Base-by-base conservation (phyloP, 2,329 filamentous ascomycete species). In the Epichloe elymi region DNA sequence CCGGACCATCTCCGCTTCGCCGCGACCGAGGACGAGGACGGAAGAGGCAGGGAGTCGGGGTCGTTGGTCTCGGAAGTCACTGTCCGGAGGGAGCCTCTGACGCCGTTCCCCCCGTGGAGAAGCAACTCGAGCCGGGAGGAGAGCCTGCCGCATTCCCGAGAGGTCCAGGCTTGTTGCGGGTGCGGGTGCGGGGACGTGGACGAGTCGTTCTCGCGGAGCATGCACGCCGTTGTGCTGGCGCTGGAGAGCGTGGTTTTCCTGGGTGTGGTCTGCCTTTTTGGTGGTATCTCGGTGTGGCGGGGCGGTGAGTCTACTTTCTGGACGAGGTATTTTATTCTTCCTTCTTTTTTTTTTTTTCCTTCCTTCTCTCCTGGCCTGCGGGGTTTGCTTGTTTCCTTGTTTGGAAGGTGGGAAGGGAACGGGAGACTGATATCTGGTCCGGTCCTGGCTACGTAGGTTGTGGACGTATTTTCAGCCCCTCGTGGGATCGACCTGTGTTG, bases 91-190 rank as follows among this genome's bases (percentile, higher is more conserved):
- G 57, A 58, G 3, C 62, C 61, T 0, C 50, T 63, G 3, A 63
- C 60, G 1, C 59, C 59, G 4, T 64, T 64, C 30, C 62, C 62
- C 62, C 59, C 2, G 7, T 61, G 59, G 59, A 47, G 52, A 1
- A 51, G 53, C 8, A 56, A 54, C 5, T 52, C 55, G 1, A 30
- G 26, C 26, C 26, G 26, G 26, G 26, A 30, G 26, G 26, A 10
- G 26, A 30, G 26, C 3, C 26, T 30, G 26, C 26, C 26, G 26
- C 26, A 11, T 11, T 11, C 26, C 3, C 8, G 26, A 0, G 26
- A 30, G 26, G 3, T 8, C 26, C 26, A 4, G 26, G 26, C 26
- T 30, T 10, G 26, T 10, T 10, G 8, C 4, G 26, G 26, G 8
- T 30, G 26, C 26, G 26, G 26, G 26, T 6, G 23, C 23, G 23